These are phyloP conservation scores for Xylaria sp. DNA, from an alignment of 2,329 filamentous ascomycete genomes.

Conservation along the genomic window DNA sequence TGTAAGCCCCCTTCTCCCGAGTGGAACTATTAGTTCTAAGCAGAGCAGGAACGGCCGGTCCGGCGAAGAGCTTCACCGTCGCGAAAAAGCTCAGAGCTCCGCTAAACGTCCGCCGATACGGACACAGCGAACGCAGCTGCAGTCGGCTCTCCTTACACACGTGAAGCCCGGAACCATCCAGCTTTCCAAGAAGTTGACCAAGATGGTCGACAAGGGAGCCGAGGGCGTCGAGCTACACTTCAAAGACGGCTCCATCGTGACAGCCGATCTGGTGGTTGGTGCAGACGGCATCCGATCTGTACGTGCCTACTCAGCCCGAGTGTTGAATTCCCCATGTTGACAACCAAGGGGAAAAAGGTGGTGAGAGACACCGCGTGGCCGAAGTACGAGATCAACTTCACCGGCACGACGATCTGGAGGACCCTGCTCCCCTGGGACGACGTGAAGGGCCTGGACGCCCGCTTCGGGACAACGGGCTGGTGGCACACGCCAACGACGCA, in stretches of 20 bases:
- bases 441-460: conserved; percentile 37
- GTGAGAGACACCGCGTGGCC: conserved; percentile 32
- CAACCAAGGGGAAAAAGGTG: conserved; percentile 38
- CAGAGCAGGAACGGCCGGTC: conserved; percentile 32
- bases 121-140: conserved; percentile 44
- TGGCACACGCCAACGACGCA: conserved; percentile 35
- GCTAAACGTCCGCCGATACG: conserved; percentile 23
- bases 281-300: conserved; percentile 57
- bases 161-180: conserved; percentile 48
- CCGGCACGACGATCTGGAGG: conserved; percentile 52
- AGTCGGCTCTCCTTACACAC: conserved; percentile 51
- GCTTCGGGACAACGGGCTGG: conserved; percentile 33
- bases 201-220: conserved; percentile 41
- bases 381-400: conserved; percentile 33
- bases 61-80: conserved; percentile 31
- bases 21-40: conserved; percentile 2
- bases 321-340: conserved; percentile 23
- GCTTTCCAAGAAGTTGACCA: conserved; percentile 47
- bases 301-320: conserved; percentile 8
- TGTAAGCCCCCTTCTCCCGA: conserved; percentile 21
- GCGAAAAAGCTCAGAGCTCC: conserved; percentile 20
- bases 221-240: conserved; percentile 47
- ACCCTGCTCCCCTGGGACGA: conserved; percentile 43
- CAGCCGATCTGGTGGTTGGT: conserved; percentile 52
- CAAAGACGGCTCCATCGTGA: conserved; percentile 44